Evolutionary conservation across 2,329 filamentous ascomycete species (phyloP).

Genomic region (Westerdykella sp.): DNA sequence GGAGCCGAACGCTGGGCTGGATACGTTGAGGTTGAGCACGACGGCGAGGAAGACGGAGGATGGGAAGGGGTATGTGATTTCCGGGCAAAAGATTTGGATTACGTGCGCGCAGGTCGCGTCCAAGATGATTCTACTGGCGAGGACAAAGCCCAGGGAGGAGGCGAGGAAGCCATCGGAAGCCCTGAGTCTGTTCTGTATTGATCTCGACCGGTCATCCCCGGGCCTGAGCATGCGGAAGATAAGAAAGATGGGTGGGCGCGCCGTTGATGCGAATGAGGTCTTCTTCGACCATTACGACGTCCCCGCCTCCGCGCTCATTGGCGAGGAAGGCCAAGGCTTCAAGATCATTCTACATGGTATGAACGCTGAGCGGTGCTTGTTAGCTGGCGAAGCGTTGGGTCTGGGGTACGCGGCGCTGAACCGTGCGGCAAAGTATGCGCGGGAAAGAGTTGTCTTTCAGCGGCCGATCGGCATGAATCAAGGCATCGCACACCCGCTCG

Average conservation of each 20-base stretch:
- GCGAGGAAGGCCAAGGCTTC: constrained; percentile 69
- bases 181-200: constrained; percentile 74
- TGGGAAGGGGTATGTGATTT: constrained; percentile 58
- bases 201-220: constrained; percentile 57
- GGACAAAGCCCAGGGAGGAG: constrained; percentile 64
- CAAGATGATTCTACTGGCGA: constrained; percentile 76
- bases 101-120: constrained; percentile 74
- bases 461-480: constrained; percentile 56
- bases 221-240: constrained; percentile 65
- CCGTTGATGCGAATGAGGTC: constrained; percentile 79
- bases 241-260: constrained; percentile 78
- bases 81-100: constrained; percentile 86
- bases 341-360: constrained; percentile 53
- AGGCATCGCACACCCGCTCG: constrained; percentile 54
- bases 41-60: constrained; percentile 49
- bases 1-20: constrained; percentile 50
- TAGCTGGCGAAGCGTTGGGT: constrained; percentile 71
- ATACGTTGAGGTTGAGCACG: constrained; percentile 67
- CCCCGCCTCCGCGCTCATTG: constrained; percentile 59
- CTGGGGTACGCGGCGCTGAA: constrained; percentile 63
- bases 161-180: constrained; percentile 66
- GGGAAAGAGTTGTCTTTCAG: constrained; percentile 49
- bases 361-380: constrained; percentile 45
- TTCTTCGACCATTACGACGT: constrained; percentile 78
- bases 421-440: constrained; percentile 42